phyloP scores from a whole-genome alignment of 768 basidiomycete genomes.

The Gelatoporia subvermispora region DNA sequence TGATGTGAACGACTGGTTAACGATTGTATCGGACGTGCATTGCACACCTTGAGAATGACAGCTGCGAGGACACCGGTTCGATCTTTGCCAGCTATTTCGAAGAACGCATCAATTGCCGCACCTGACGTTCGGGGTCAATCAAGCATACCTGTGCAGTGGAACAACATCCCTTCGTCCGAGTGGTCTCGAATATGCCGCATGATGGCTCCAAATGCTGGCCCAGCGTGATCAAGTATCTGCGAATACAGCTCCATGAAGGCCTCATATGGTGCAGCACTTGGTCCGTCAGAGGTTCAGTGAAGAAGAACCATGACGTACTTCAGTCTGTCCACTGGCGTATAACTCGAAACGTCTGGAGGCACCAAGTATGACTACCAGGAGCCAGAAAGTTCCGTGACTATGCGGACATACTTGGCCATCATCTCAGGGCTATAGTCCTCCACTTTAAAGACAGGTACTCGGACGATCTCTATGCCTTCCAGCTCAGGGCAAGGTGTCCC shows the following conservation, averaged over 20 bases:
- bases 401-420: slow-evolving; percentile 70
- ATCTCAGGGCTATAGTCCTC: slow-evolving; percentile 82
- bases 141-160: slow-evolving; percentile 67
- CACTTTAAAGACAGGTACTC: slow-evolving; percentile 57
- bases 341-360: slow-evolving; percentile 56
- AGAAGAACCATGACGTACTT: slow-evolving; percentile 54
- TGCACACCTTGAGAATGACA: slow-evolving; percentile 58
- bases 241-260: slow-evolving; percentile 78
- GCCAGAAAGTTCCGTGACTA: not conserved
- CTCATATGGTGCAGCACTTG: slow-evolving; percentile 29
- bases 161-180: slow-evolving; percentile 58
- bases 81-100: slow-evolving; percentile 70
- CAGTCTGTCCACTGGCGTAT: slow-evolving; percentile 76
- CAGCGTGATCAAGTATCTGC: slow-evolving; percentile 75
- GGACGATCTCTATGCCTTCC: slow-evolving; percentile 56
- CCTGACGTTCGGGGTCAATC: not conserved
- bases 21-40: not conserved
- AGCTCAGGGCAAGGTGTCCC: slow-evolving; percentile 59
- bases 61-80: slow-evolving; percentile 75
- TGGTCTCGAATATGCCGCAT: slow-evolving; percentile 70
- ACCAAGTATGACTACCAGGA: not conserved
- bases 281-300: slow-evolving; percentile 44
- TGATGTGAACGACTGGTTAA: not conserved
- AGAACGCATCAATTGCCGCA: not conserved
- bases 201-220: slow-evolving; percentile 61